Evolutionary conservation across 2,329 filamentous ascomycete genomes (phyloP).

Genomic region (Diaporthe australafricana): DNA sequence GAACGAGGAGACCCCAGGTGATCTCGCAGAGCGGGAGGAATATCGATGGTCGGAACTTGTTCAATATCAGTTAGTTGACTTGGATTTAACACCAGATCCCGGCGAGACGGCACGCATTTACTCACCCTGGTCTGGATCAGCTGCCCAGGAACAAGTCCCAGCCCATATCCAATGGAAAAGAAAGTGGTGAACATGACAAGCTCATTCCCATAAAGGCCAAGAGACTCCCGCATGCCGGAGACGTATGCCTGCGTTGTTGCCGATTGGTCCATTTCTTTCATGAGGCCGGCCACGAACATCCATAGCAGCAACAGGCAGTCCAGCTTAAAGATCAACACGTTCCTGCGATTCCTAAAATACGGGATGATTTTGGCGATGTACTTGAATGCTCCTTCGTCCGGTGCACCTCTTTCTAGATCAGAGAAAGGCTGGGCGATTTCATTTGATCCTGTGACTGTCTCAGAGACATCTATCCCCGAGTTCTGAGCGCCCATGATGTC

Average conservation of each 20-base stretch:
- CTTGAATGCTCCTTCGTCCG: slow-evolving; percentile 14
- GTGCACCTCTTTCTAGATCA: slow-evolving; percentile 1
- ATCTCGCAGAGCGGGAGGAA: slow-evolving; percentile 53
- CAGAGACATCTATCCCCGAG: neutral
- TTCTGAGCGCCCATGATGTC: slow-evolving; percentile 9
- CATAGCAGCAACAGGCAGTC: slow-evolving; percentile 50
- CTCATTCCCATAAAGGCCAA: slow-evolving; percentile 25
- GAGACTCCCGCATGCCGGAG: slow-evolving; percentile 48
- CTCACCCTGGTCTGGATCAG: slow-evolving; percentile 37
- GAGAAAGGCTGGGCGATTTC: neutral
- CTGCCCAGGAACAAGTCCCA: slow-evolving; percentile 26
- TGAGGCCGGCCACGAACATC: slow-evolving; percentile 51
- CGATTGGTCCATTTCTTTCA: slow-evolving; percentile 53
- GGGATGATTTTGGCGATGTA: slow-evolving; percentile 38
- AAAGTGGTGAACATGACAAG: slow-evolving; percentile 30
- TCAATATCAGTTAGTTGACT: neutral
- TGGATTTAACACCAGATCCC: neutral
- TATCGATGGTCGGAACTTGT: slow-evolving; percentile 37
- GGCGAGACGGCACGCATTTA: neutral
- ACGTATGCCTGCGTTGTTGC: slow-evolving; percentile 52
- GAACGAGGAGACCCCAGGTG: slow-evolving; percentile 43
- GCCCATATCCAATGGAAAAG: slow-evolving; percentile 29
- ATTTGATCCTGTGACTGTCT: neutral
- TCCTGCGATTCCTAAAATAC: slow-evolving; percentile 46
- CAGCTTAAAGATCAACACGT: slow-evolving; percentile 50